Base-by-base conservation (phyloP, 225 moss, liverwort and hornwort genomes). In the Lunularia cruciata region DNA sequence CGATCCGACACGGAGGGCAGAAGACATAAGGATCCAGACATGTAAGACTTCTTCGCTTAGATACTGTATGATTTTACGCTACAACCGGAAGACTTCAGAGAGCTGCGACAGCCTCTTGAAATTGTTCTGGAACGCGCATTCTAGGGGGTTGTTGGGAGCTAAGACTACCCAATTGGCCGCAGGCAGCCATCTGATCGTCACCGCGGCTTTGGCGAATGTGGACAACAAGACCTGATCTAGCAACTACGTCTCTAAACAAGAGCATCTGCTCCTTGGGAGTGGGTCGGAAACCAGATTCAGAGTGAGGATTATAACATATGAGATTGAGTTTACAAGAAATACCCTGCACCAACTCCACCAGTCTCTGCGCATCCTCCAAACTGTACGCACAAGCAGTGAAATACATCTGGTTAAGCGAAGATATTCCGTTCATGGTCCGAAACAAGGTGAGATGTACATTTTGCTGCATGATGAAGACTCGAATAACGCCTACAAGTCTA, bases 111-210 rank as follows among this genome's bases (percentile, higher is more conserved):
- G 63, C 63, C 6, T 30, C 45, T 31, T 73, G 63, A 71, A 81
- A 81, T 56, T 65, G 69, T 46, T 74, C 65, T 31, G 81, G 77
- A 23, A 77, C 77, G 35, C 77, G 60, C 55, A 77, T 71, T 54
- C 81, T 62, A 48, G 81, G 81, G 25, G 81, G 70, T 71, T 67
- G 72, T 34, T 74, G 60, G 18, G 55, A 66, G 48, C 77, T 70
- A 3, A 74, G 66, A 48, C 81, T 79, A 14, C 94, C 94, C 32
- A 94, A 77, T 80, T 94, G 91, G 31, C 94, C 94, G 72, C 94
- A 94, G 6, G 94, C 87, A 77, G 91, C 91, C 85, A 89, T 94
- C 65, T 89, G 89, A 68, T 94, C 94, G 47, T 94, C 91, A 2
- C 94, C 94, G 0, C 94, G 81, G 65, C 91, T 91, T 47, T 77